Conservation (phyloP, 805 yeast genomes). For the Candida pseudofarinosa region DNA sequence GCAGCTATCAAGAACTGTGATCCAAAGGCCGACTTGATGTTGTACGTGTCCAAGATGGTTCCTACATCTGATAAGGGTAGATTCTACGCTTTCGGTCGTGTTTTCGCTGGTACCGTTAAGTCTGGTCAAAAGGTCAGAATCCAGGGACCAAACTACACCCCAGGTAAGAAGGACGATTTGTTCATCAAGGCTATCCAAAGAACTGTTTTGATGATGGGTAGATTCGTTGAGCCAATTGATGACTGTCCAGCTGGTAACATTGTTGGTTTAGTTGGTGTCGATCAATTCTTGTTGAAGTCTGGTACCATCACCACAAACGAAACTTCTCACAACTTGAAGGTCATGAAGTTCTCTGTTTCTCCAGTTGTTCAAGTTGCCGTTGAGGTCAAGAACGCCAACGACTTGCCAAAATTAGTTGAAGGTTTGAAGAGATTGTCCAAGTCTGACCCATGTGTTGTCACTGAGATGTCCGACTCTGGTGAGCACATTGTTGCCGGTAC, state of each 20-base stretch:
- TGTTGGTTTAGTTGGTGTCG: constrained; percentile 99
- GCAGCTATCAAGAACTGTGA: constrained; percentile 96
- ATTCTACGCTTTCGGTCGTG: constrained; percentile 99
- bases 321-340: constrained; percentile 98
- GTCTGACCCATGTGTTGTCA: constrained; percentile 98
- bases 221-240: constrained; percentile 95
- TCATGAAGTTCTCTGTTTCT: constrained; percentile 99
- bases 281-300: constrained; percentile 98
- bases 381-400: constrained; percentile 99
- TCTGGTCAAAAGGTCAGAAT: constrained; percentile 99
- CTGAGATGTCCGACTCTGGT: constrained; percentile 88
- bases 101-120: constrained; percentile 98
- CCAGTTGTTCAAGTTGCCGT: constrained; percentile 99
- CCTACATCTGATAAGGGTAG: constrained; percentile 99
- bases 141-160: constrained; percentile 99
- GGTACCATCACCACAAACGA: constrained; percentile 98
- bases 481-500: constrained; percentile 99
- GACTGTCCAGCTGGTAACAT: constrained; percentile 99
- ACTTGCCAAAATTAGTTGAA: constrained; percentile 98
- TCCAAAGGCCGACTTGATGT: constrained; percentile 96
- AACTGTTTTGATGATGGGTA: constrained; percentile 99
- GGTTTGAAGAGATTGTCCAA: constrained; percentile 99
- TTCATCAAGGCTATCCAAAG: constrained; percentile 97
- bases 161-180: constrained; percentile 97
- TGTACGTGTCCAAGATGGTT: constrained; percentile 99